Base-by-base conservation (phyloP, 116 monocot genomes). In the Cymodocea nodosa region DNA sequence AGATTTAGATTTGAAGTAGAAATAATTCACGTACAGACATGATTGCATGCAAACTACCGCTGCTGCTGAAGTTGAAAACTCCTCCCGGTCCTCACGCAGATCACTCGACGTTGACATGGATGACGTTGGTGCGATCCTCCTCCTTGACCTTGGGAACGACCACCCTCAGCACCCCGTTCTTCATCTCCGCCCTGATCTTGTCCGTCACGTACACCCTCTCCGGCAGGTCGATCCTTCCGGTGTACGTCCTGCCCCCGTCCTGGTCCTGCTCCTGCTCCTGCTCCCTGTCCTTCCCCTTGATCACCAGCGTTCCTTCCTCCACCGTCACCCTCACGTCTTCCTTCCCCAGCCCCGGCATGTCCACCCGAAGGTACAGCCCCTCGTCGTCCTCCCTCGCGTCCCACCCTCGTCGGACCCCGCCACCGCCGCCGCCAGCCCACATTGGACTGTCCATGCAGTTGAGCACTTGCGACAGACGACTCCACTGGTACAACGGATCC, bases 281-380 rank as follows among this genome's bases (percentile, higher is more conserved):
- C 14, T 51, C 78, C 5, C 23, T 71, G 2, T 23, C 19, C 68
- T 90, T 85, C 2, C 81, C 87, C 54, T 67, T 83, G 50, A 94
- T 84, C 36, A 86, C 76, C 64, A 89, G 75, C 5, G 78, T 89
- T 54, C 74, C 78, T 37, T 84, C 70, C 52, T 94, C 94, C 23
- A 75, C 77, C 52, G 65, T 75, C 34, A 94, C 82, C 65, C 74
- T 78, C 35, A 94, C 89, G 70, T 84, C 50, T 68, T 89, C 86
- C 69, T 86, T 89, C 19, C 78, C 82, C 18, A 94, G 77, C 15
- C 89, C 94, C 19, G 94, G 89, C 94, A 94, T 94, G 77, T 94
- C 94, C 18, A 94, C 39, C n/a, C 80, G 73, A 24, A 94, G 59
- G 73, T 79, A 64, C 34, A 94, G 63, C 4, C 78, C 94, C 23